Percentiles rank a stretch among this genome's conserved stretches.
Evolutionary conservation across 2,329 filamentous ascomycete species (phyloP).

Genomic region (Capronia epimyces): DNA sequence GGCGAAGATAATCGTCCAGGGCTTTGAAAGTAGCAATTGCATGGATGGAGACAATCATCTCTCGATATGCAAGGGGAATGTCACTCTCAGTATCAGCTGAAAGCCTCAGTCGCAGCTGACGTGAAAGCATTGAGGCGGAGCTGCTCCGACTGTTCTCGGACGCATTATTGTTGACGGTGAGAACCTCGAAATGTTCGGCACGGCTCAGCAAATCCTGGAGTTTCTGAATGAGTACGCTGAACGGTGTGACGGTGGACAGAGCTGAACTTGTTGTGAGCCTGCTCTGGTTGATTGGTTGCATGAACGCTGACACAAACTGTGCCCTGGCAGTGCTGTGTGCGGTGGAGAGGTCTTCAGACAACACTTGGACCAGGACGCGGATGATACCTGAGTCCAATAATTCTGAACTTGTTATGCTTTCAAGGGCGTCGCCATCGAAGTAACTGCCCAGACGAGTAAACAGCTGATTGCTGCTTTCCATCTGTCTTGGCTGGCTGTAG

Average conservation of each 20-base stretch:
- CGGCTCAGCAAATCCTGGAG: conserved; percentile 92
- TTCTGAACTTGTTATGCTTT: conserved; percentile 94
- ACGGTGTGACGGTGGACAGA: conserved; percentile 67
- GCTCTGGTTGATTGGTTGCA: conserved; percentile 61
- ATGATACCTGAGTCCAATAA: conserved; percentile 87
- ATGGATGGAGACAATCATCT: conserved; percentile 97
- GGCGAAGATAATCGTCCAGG: conserved; percentile 88
- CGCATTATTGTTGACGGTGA: conserved; percentile 88
- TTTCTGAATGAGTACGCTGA: conserved; percentile 87
- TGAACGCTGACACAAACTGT: conserved; percentile 86
- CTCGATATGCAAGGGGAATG: conserved; percentile 79
- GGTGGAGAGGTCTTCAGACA: conserved; percentile 38
- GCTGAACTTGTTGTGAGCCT: conserved; percentile 60
- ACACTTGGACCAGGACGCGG: conserved; percentile 71
- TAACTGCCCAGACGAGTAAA: conserved; percentile 74
- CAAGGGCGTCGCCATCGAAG: conserved; percentile 81
- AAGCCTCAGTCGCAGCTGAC: conserved; percentile 84
- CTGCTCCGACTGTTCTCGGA: conserved; percentile 86
- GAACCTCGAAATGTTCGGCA: conserved; percentile 95
- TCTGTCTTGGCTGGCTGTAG: conserved; percentile 46
- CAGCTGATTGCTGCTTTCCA: conserved; percentile 53
- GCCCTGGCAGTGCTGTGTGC: conserved; percentile 57
- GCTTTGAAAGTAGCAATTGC: conserved; percentile 98
- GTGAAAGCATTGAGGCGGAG: conserved; percentile 90
- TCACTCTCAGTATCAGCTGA: conserved; percentile 85